phyloP scores from a whole-genome alignment of 768 basidiomycete species.

The Tulasnella sp. region DNA sequence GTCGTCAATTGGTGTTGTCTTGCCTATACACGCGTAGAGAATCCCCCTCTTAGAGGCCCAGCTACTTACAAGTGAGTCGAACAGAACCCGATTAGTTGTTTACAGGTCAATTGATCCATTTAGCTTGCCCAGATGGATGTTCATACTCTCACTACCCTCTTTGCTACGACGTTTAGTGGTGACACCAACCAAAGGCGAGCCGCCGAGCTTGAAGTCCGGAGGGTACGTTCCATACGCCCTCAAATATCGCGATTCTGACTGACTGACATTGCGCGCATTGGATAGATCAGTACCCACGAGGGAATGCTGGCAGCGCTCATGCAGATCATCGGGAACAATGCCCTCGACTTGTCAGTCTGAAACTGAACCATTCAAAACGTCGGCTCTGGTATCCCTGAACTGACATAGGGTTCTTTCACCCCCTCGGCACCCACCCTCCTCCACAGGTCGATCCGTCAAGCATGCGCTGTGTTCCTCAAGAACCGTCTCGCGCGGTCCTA shows the following conservation, averaged over 20 bases:
- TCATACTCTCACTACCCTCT: constrained; percentile 55
- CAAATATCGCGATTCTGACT: neutral
- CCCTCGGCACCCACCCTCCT: neutral
- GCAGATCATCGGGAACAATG: constrained; percentile 73
- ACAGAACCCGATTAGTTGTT: neutral
- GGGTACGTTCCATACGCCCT: constrained; percentile 35
- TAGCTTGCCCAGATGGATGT: constrained; percentile 21
- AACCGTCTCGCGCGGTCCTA: constrained; percentile 72
- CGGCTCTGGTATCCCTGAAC: neutral
- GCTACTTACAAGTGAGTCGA: neutral
- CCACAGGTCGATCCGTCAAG: constrained; percentile 65
- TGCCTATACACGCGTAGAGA: too few relatives aligned
- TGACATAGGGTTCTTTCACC: neutral
- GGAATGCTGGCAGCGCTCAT: constrained; percentile 75
- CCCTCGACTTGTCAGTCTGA: constrained; percentile 61
- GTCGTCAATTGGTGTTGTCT: too few relatives aligned
- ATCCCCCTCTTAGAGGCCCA: neutral
- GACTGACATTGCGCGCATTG: neutral
- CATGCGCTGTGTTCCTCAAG: constrained; percentile 80
- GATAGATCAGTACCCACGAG: constrained; percentile 63
- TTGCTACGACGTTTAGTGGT: constrained; percentile 66
- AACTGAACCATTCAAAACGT: constrained; percentile 10
- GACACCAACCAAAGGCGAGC: constrained; percentile 82
- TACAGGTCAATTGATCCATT: neutral
- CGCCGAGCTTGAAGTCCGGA: constrained; percentile 79